Conservation (phyloP, 345 rosid species). For the Kandelia obovata region DNA sequence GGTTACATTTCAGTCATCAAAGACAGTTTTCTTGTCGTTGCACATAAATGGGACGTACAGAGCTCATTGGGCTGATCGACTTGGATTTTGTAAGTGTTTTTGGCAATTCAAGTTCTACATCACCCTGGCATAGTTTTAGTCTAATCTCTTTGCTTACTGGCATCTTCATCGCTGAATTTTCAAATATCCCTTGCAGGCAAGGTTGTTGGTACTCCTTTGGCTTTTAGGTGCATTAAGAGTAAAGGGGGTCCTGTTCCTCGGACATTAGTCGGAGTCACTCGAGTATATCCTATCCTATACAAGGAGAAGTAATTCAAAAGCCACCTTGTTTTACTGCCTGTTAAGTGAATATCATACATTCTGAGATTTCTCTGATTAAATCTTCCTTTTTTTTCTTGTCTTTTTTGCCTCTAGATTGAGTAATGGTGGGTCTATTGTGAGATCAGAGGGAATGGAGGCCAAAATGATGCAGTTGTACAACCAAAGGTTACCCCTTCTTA, state of each 20-base stretch:
- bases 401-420: slow-evolving; percentile 42
- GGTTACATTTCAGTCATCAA: slow-evolving; percentile 57
- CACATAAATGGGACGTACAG: slow-evolving; percentile 90
- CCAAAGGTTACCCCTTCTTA: slow-evolving; percentile 36
- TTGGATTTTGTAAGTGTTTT: slow-evolving; percentile 78
- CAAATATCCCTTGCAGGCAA: slow-evolving; percentile 52
- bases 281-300: slow-evolving; percentile 83
- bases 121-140: slow-evolving; percentile 13
- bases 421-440: slow-evolving; percentile 59
- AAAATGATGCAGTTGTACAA: slow-evolving; percentile 45
- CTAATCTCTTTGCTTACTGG: slow-evolving; percentile 12
- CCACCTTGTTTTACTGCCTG: slow-evolving; percentile 10
- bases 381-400: neutral
- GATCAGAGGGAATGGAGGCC: slow-evolving; percentile 83
- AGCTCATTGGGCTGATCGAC: slow-evolving; percentile 89
- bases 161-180: slow-evolving; percentile 21
- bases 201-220: slow-evolving; percentile 60
- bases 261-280: slow-evolving; percentile 78
- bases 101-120: slow-evolving; percentile 15
- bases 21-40: slow-evolving; percentile 50
- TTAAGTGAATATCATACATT: slow-evolving; percentile 3
- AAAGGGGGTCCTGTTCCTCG: slow-evolving; percentile 78
- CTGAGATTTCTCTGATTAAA: slow-evolving; percentile 8
- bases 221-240: slow-evolving; percentile 84
- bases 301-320: slow-evolving; percentile 66